These are phyloP conservation scores for Fusarium falciforme DNA, from an alignment of 2,329 filamentous ascomycete species.

Conservation along the genomic window DNA sequence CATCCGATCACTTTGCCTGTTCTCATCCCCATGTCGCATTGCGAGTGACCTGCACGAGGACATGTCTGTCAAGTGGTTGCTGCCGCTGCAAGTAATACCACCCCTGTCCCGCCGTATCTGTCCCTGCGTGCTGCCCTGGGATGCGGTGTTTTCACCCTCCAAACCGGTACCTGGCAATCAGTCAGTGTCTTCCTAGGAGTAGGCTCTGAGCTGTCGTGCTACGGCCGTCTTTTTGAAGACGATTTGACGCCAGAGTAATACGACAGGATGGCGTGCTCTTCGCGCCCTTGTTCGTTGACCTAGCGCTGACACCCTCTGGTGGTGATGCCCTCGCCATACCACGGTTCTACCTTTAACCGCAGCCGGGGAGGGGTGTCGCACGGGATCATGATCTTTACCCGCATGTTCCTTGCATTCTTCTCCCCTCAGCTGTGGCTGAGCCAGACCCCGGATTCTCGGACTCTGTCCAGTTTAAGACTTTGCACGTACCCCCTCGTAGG, in stretches of 20 bases:
- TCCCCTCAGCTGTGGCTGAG: not conserved
- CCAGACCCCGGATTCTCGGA: not conserved
- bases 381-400: not conserved
- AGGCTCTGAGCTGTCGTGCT: not conserved
- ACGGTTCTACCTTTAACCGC: not conserved
- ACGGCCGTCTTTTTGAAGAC: not conserved
- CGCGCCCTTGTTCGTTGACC: not conserved
- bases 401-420: not conserved
- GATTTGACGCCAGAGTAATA: not conserved
- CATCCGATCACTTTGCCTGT: slow-evolving; percentile 25
- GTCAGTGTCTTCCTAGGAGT: not conserved
- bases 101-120: slow-evolving; percentile 15
- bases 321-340: not conserved
- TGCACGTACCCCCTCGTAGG: not conserved
- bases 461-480: not conserved
- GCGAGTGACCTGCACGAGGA: slow-evolving; percentile 36
- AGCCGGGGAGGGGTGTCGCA: not conserved
- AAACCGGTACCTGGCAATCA: slow-evolving; percentile 15
- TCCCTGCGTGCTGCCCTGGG: not conserved
- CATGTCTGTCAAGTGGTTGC: slow-evolving; percentile 39
- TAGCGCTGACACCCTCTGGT: not conserved
- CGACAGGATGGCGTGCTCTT: not conserved
- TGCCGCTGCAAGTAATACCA: slow-evolving; percentile 43
- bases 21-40: slow-evolving; percentile 32
- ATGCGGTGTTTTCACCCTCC: slow-evolving; percentile 4